Evolutionary conservation across 2,329 filamentous ascomycete genomes (phyloP).

Genomic region (Ceratocystis alfenasii): DNA sequence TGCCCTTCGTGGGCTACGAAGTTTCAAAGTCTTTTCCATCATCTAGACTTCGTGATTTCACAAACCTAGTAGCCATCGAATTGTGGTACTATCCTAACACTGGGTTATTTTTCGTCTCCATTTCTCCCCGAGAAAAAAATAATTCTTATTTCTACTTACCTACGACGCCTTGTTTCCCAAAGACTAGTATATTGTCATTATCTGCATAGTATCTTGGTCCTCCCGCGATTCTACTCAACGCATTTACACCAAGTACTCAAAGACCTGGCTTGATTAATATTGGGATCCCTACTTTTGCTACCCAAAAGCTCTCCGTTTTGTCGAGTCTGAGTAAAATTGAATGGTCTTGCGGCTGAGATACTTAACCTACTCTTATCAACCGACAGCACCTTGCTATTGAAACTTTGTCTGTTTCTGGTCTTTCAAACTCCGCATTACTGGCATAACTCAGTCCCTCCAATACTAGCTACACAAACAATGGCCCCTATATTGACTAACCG

Average conservation of each 20-base stretch:
- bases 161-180: background rate
- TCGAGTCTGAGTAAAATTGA: background rate
- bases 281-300: background rate
- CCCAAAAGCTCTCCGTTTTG: background rate
- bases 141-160: background rate
- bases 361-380: background rate
- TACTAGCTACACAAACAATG: conserved; percentile 37
- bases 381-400: background rate
- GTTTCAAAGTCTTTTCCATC: background rate
- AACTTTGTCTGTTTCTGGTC: background rate
- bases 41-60: background rate
- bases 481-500: conserved; percentile 62
- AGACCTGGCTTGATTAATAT: background rate
- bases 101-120: background rate
- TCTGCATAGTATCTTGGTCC: background rate
- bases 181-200: background rate
- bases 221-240: background rate
- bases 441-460: background rate
- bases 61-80: background rate
- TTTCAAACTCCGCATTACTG: background rate
- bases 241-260: no score
- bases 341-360: background rate
- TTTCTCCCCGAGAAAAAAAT: background rate
- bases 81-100: background rate
- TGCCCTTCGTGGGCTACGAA: background rate